These are phyloP conservation scores for Kwoniella europaea DNA, from an alignment of 768 basidiomycete genomes.

Conservation along the genomic window DNA sequence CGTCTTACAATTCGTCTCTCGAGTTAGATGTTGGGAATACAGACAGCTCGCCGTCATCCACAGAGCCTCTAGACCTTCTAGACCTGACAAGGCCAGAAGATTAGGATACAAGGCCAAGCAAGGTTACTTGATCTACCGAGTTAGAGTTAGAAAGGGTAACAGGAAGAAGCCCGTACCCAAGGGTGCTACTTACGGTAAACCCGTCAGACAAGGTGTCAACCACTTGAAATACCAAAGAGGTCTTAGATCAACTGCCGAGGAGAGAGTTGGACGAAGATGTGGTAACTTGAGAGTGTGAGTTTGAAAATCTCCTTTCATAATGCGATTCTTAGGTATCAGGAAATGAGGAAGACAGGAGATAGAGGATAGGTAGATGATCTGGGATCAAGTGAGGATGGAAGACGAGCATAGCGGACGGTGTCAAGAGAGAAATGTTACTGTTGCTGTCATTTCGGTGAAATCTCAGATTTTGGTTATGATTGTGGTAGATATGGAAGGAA, in stretches of 20 bases:
- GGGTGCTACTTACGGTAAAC: constrained; percentile 99
- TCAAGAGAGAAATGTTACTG: no score
- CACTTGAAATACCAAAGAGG: constrained; percentile 97
- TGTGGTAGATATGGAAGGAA: no score
- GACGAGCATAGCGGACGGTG: no score
- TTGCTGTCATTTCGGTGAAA: no score
- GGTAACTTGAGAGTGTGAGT: constrained; percentile 85
- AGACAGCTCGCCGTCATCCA: constrained; percentile 98
- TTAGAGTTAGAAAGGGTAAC: constrained; percentile 97
- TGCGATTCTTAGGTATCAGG: background rate
- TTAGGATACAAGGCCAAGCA: constrained; percentile 99
- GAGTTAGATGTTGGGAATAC: constrained; percentile 99
- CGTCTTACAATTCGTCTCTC: constrained; percentile 95
- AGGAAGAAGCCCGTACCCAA: constrained; percentile 98
- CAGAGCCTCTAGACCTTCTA: constrained; percentile 95
- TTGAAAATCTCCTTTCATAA: background rate
- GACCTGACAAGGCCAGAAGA: constrained; percentile 98
- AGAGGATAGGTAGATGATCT: no score
- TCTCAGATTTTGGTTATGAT: no score
- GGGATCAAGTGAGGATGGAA: no score
- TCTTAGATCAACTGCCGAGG: constrained; percentile 90
- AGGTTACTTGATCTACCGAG: constrained; percentile 96
- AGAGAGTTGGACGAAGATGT: constrained; percentile 94
- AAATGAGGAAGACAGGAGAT: background rate
- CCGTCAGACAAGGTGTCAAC: constrained; percentile 96